Conservation (phyloP, 257 asterid genomes). For the Solanum bulbocastanum region DNA sequence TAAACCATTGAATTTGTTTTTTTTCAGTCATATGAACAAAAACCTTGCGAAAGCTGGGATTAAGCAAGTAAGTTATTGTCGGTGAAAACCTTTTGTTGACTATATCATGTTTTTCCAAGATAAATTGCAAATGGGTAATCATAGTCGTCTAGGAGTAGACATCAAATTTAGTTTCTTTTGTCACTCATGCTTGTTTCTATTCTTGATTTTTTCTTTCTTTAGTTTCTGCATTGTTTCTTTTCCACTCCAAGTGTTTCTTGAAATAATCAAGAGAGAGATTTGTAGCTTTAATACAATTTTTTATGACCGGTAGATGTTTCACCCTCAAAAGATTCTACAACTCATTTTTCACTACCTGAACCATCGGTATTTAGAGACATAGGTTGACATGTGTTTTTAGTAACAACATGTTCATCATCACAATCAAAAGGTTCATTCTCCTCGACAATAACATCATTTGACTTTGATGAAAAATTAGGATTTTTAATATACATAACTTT, state of each 20-base stretch:
- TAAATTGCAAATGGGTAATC: neutral
- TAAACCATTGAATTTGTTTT: no score
- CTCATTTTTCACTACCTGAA: neutral
- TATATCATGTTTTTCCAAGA: neutral
- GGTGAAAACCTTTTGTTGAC: rapidly evolving
- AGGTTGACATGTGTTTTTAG: neutral
- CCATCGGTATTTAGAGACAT: neutral
- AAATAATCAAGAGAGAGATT: neutral
- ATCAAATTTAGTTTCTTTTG: neutral
- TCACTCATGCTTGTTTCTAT: neutral
- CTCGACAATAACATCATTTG: neutral
- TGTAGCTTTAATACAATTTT: neutral
- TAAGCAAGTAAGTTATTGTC: neutral
- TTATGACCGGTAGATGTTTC: neutral
- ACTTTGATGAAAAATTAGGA: neutral
- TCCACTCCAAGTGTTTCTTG: neutral
- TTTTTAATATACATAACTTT: neutral
- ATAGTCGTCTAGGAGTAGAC: neutral
- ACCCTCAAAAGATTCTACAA: neutral
- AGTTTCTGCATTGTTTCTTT: neutral
- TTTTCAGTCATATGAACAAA: neutral
- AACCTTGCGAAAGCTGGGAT: neutral
- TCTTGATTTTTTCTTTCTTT: neutral
- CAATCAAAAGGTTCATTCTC: neutral
- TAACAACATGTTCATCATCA: neutral